Conservation (phyloP, 2,329 filamentous ascomycete genomes). For the Bipolaris victoriae region DNA sequence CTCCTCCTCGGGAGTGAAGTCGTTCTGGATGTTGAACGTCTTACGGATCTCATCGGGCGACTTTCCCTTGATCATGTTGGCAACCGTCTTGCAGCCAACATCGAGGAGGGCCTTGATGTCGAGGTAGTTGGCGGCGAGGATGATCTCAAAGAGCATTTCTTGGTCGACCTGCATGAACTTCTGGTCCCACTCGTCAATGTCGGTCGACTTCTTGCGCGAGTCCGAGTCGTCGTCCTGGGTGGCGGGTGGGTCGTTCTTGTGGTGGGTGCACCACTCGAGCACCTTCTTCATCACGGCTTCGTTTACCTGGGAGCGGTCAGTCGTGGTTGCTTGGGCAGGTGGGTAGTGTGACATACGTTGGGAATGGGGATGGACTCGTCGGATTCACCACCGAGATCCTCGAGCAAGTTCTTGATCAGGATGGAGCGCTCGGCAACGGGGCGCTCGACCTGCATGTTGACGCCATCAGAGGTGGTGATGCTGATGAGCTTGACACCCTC, state of each 20-base stretch:
- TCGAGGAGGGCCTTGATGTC: constrained; percentile 98
- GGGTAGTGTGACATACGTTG: constrained; percentile 59
- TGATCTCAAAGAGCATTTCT: constrained; percentile 99
- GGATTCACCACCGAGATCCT: constrained; percentile 75
- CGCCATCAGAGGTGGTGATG: constrained; percentile 55
- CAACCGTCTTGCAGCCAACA: constrained; percentile 98
- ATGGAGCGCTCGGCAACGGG: constrained; percentile 88
- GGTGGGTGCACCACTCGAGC: constrained; percentile 96
- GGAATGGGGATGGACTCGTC: constrained; percentile 83
- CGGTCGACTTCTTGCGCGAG: constrained; percentile 95
- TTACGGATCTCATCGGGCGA: constrained; percentile 98
- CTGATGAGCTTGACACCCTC: constrained; percentile 42
- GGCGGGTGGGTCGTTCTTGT: constrained; percentile 85
- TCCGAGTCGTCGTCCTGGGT: constrained; percentile 88
- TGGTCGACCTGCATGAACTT: constrained; percentile 99
- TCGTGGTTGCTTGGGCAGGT: neutral
- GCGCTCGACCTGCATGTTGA: constrained; percentile 63
- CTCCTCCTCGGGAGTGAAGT: constrained; percentile 98
- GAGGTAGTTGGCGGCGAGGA: constrained; percentile 95
- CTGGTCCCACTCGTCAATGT: constrained; percentile 99
- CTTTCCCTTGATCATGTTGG: constrained; percentile 99
- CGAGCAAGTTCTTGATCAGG: constrained; percentile 97
- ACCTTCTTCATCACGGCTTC: constrained; percentile 94
- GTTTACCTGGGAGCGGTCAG: constrained; percentile 67
- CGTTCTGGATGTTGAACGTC: constrained; percentile 99